Conservation (phyloP, 2,329 filamentous ascomycete species). For the Cladosporium sp. region DNA sequence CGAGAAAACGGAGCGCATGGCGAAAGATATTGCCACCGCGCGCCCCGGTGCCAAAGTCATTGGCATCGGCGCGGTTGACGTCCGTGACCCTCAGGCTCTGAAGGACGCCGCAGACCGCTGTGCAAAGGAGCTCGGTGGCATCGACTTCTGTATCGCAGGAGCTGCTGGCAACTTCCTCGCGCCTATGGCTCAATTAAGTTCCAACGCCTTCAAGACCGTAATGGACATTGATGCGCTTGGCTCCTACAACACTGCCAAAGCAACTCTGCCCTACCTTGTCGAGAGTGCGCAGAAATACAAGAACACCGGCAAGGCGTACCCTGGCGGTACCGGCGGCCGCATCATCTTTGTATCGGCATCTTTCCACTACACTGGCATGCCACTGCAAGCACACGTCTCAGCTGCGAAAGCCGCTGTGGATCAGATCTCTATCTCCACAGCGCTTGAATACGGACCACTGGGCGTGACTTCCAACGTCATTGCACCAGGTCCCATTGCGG, state of each 20-base stretch:
- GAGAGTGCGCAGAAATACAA: constrained; percentile 68
- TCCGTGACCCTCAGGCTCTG: constrained; percentile 67
- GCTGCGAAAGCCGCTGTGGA: constrained; percentile 92
- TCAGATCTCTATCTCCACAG: constrained; percentile 74
- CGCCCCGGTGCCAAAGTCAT: constrained; percentile 80
- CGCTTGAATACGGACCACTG: constrained; percentile 85
- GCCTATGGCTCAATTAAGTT: constrained; percentile 75
- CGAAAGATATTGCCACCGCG: constrained; percentile 78
- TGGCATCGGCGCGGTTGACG: constrained; percentile 74
- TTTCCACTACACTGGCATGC: constrained; percentile 85
- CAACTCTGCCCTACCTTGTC: constrained; percentile 78
- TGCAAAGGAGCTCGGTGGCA: constrained; percentile 77
- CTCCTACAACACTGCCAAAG: constrained; percentile 93
- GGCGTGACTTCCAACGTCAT: constrained; percentile 89
- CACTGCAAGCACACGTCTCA: constrained; percentile 84
- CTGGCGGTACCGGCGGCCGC: constrained; percentile 66
- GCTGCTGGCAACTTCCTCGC: constrained; percentile 95
- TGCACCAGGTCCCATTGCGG: constrained; percentile 80
- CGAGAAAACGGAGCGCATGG: constrained; percentile 80
- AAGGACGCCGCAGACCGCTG: constrained; percentile 76
- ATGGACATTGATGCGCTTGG: constrained; percentile 96
- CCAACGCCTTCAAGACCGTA: constrained; percentile 92
- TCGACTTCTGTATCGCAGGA: constrained; percentile 93
- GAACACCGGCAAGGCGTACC: constrained; percentile 58
- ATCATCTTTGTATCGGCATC: constrained; percentile 90